Base-by-base conservation (phyloP, 2,329 filamentous ascomycete genomes). In the Trichoderma sp. region DNA sequence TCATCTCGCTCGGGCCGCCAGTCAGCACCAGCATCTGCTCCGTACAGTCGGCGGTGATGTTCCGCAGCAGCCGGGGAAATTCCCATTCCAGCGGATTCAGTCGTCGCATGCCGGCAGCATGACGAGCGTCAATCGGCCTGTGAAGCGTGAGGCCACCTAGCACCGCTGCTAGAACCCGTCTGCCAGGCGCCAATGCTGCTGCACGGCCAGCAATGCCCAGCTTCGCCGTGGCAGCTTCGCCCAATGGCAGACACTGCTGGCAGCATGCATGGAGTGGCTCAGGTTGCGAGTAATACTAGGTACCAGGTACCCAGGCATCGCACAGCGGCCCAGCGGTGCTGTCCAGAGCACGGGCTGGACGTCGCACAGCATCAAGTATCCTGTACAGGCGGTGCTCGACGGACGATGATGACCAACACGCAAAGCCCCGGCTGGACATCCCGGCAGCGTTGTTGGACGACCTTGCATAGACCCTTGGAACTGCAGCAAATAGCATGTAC, bases 1-100 rank as follows among this genome's bases (percentile, higher is more conserved):
- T 65, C 61, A 65, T 56, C 61, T 55, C 46, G 26, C 51, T 66
- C 63, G 63, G 63, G 63, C 63, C 63, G 63, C 30, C 60, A 64
- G 34, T 59, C 34, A 59, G 32, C 34, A 21, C 56, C 34, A 59
- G 60, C 32, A 32, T 63, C 46, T 34, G 21, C 39, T 34, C 8
- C 7, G 56, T 59, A 46, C 56, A n/a, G 34, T 28, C 59, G 59
- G 59, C 43, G n/a, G 21, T 52, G 30, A 37, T 52, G 39, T 49
- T 51, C 46, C 59, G 59, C 43, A 63, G 59, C 46, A 52, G 46
- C 59, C 59, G 59, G 46, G 49, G 60, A 43, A 32, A 43, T 32
- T 18, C 14, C 49, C 60, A 54, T 55, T 34, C 60, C 49, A 43
- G 49, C 60, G 60, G 49, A 26, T 43, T 55, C 51, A 43, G 16